A percentile compares a stretch with the other conserved stretches of the same genome.
Evolutionary conservation across 176 grass and related monocot species (phyloP).

Genomic region (Otatea glauca): DNA sequence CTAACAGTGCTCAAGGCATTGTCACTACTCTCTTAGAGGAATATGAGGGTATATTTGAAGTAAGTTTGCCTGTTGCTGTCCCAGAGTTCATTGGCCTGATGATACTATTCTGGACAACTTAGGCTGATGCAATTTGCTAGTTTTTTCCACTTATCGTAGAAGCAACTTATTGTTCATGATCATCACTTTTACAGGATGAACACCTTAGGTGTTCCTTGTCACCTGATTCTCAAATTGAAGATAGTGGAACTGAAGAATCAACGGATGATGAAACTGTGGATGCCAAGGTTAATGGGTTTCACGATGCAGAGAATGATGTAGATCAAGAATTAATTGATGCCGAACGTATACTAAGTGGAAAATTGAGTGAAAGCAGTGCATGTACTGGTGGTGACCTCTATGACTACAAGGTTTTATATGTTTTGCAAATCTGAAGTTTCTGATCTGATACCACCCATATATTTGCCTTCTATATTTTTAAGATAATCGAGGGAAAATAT

Average conservation of each 20-base stretch:
- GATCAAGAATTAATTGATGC: slow-evolving; percentile 78
- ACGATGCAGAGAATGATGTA: slow-evolving; percentile 89
- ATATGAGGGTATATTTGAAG: slow-evolving; percentile 88
- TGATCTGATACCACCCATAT: slow-evolving; percentile 2
- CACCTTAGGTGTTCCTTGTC: slow-evolving; percentile 81
- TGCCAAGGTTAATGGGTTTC: slow-evolving; percentile 88
- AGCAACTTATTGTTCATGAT: slow-evolving; percentile 26
- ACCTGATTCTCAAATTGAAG: slow-evolving; percentile 83
- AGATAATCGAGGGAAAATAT: background rate
- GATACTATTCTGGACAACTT: slow-evolving; percentile 26
- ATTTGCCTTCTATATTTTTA: slow-evolving; percentile 26
- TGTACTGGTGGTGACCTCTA: slow-evolving; percentile 70
- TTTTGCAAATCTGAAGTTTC: slow-evolving; percentile 31
- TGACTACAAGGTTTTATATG: slow-evolving; percentile 79
- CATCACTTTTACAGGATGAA: slow-evolving; percentile 69
- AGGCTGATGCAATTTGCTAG: slow-evolving; percentile 1
- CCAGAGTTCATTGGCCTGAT: background rate
- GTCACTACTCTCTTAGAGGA: slow-evolving; percentile 86
- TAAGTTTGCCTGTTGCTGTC: slow-evolving; percentile 59
- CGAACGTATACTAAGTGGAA: slow-evolving; percentile 73
- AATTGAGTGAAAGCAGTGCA: slow-evolving; percentile 91
- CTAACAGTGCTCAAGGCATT: slow-evolving; percentile 96
- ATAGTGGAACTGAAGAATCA: slow-evolving; percentile 85
- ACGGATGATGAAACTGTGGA: slow-evolving; percentile 69
- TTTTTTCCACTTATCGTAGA: slow-evolving; percentile 10